Evolutionary conservation across 495 filamentous ascomycete species (phyloP).

Genomic region (Hypoxylon crocopeplum): DNA sequence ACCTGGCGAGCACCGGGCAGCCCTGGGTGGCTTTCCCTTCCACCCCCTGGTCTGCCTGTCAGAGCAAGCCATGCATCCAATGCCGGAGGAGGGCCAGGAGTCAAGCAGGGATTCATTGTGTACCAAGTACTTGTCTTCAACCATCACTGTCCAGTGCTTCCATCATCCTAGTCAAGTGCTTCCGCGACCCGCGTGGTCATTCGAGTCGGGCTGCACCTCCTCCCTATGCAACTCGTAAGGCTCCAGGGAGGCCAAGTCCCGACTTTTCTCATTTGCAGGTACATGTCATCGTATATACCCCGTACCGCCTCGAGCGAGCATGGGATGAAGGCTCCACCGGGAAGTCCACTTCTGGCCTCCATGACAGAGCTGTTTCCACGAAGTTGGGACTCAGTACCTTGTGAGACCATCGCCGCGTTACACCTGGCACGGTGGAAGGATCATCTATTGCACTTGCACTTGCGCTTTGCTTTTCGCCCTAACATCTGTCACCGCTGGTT

Average conservation of each 20-base stretch:
- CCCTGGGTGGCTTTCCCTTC: conserved; percentile 16
- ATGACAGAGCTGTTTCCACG: conserved; percentile 41
- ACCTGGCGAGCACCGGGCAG: conserved; percentile 29
- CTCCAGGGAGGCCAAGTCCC: conserved; percentile 36
- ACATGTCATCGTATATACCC: conserved; percentile 42
- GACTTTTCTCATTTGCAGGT: conserved; percentile 37
- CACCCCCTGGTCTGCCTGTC: conserved; percentile 24
- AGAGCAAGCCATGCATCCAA: conserved; percentile 29
- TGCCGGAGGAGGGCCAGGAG: conserved; percentile 25
- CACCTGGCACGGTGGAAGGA: conserved; percentile 45
- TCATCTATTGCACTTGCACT: conserved; percentile 41
- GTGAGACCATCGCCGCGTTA: conserved; percentile 47
- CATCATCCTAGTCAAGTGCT: conserved; percentile 6
- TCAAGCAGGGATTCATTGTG: conserved; percentile 25
- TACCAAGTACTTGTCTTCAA: conserved; percentile 32
- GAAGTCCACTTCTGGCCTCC: conserved; percentile 39
- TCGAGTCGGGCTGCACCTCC: conserved; percentile 36
- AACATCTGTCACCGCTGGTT: conserved; percentile 45
- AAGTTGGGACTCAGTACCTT: conserved; percentile 46
- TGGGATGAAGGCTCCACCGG: conserved; percentile 41
- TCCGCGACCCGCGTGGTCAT: conserved; percentile 38
- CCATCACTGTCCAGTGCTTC: background rate
- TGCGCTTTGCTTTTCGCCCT: conserved; percentile 42
- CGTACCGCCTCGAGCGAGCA: conserved; percentile 35
- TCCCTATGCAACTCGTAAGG: conserved; percentile 39